Evolutionary conservation across 371 early-diverging fungal genomes (phyloP).

Genomic region (Apophysomyces sp.): DNA sequence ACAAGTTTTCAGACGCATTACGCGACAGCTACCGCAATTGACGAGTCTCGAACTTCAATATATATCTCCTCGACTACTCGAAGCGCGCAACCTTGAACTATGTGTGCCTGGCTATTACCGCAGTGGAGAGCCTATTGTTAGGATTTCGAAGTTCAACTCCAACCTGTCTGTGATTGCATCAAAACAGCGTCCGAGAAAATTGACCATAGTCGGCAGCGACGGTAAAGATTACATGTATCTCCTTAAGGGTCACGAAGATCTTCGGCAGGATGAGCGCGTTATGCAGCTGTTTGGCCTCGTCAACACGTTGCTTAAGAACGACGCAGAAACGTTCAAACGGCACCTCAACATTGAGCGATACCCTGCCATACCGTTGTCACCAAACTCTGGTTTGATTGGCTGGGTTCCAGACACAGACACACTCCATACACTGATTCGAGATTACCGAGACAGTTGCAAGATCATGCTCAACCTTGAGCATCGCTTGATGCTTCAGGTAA

Average conservation of each 20-base stretch:
- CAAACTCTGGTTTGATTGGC: conserved; percentile 95
- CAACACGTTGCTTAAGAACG: conserved; percentile 85
- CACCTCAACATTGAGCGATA: conserved; percentile 92
- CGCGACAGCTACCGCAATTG: conserved; percentile 80
- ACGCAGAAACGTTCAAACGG: conserved; percentile 92
- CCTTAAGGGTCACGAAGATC: conserved; percentile 97
- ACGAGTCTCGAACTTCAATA: conserved; percentile 88
- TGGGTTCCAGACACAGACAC: conserved; percentile 97
- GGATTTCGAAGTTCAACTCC: conserved; percentile 83
- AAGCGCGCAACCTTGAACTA: conserved; percentile 83
- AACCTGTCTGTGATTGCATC: conserved; percentile 87
- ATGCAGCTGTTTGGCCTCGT: conserved; percentile 99
- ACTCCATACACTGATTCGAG: conserved; percentile 87
- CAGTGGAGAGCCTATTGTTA: conserved; percentile 86
- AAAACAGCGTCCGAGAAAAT: conserved; percentile 90
- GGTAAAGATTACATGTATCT: conserved; percentile 91
- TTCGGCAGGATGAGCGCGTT: conserved; percentile 98
- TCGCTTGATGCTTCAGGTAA: conserved; percentile 81
- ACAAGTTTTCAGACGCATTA: conserved; percentile 84
- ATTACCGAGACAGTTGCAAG: conserved; percentile 87
- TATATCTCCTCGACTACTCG: conserved; percentile 88
- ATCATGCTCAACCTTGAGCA: conserved; percentile 93
- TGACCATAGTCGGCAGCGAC: conserved; percentile 87
- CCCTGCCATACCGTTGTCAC: conserved; percentile 95
- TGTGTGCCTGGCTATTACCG: conserved; percentile 94